Conservation (phyloP, 345 rosid genomes). For the Murraya koenigii region DNA sequence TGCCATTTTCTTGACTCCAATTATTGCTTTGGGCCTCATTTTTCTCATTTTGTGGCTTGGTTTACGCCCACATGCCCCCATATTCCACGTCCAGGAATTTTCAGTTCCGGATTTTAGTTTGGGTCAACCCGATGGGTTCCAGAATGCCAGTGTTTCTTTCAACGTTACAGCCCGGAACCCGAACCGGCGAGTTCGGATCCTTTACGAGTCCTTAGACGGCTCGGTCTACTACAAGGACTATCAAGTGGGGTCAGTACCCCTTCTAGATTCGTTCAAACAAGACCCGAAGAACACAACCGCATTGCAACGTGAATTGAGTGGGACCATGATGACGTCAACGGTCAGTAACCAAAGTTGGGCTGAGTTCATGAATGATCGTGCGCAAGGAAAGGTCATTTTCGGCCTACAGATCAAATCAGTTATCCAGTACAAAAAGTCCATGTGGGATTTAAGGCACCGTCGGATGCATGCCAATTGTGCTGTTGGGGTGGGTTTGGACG, state of each 20-base stretch:
- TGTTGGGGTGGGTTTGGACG: slow-evolving; percentile 28
- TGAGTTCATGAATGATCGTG: slow-evolving; percentile 22
- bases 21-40: slow-evolving; percentile 20
- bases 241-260: slow-evolving; percentile 14
- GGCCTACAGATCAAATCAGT: slow-evolving; percentile 16
- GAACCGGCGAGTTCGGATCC: slow-evolving; percentile 25
- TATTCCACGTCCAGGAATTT: slow-evolving; percentile 18
- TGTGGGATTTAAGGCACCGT: slow-evolving; percentile 31
- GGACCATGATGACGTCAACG: slow-evolving; percentile 21
- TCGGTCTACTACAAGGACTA: slow-evolving; percentile 25
- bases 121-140: slow-evolving; percentile 27
- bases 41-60: slow-evolving; percentile 33
- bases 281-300: slow-evolving; percentile 29
- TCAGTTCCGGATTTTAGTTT: slow-evolving; percentile 26
- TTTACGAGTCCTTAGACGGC: slow-evolving; percentile 24
- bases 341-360: slow-evolving; percentile 28
- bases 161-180: slow-evolving; percentile 33
- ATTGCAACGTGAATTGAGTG: slow-evolving; percentile 3
- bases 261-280: slow-evolving; percentile 24
- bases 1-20: slow-evolving; percentile 14
- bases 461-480: slow-evolving; percentile 30
- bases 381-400: slow-evolving; percentile 18
- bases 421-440: slow-evolving; percentile 22
- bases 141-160: slow-evolving; percentile 19
- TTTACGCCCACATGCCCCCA: slow-evolving; percentile 14